These are phyloP conservation scores for Pseudopyricularia cyperi DNA, from an alignment of 2,329 filamentous ascomycete species.

Conservation along the genomic window DNA sequence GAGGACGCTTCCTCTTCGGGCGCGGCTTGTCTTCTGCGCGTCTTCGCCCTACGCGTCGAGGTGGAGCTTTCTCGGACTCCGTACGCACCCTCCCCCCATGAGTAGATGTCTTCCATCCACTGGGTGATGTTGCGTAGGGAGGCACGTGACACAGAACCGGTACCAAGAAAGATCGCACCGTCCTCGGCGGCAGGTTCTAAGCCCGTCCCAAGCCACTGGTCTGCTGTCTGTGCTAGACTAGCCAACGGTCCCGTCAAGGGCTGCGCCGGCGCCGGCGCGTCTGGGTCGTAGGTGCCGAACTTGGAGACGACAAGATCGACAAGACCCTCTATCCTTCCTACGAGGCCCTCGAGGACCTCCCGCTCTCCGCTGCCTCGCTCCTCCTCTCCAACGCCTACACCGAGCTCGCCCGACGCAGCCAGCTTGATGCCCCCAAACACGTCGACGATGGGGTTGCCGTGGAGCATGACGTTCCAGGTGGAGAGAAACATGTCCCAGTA, in stretches of 20 bases:
- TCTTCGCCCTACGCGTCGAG: constrained; percentile 42
- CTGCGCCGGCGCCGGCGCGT: not conserved
- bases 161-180: constrained; percentile 75
- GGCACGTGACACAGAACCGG: constrained; percentile 56
- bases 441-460: constrained; percentile 73
- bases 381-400: constrained; percentile 89
- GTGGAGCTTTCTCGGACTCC: constrained; percentile 70
- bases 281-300: constrained; percentile 44
- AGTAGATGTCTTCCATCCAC: constrained; percentile 85
- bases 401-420: constrained; percentile 79
- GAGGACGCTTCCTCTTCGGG: not conserved
- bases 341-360: constrained; percentile 84
- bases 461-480: constrained; percentile 80
- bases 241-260: constrained; percentile 7
- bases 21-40: constrained; percentile 15
- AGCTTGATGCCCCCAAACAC: constrained; percentile 78
- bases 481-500: constrained; percentile 66
- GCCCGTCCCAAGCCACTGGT: constrained; percentile 65
- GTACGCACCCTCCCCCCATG: constrained; percentile 72
- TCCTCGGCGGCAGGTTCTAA: constrained; percentile 57
- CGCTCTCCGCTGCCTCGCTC: constrained; percentile 87
- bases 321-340: constrained; percentile 66
- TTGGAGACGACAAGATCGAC: constrained; percentile 79
- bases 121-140: constrained; percentile 62
- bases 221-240: not conserved